These are phyloP conservation scores for Venturia carpophila DNA, from an alignment of 2,329 filamentous ascomycete genomes.

Conservation along the genomic window DNA sequence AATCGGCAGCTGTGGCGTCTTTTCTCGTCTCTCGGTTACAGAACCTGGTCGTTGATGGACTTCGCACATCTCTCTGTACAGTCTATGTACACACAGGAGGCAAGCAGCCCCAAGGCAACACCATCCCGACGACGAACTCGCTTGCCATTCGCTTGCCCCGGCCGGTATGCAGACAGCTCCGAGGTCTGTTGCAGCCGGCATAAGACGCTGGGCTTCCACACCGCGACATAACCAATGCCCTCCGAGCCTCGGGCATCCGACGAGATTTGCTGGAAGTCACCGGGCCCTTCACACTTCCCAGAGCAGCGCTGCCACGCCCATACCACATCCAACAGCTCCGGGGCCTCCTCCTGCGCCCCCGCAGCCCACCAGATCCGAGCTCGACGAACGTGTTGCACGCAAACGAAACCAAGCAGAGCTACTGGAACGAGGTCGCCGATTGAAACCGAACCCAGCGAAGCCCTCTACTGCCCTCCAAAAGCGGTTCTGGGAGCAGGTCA, in stretches of 20 bases:
- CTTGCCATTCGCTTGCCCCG: neutral
- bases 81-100: too few relatives aligned
- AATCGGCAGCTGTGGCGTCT: neutral
- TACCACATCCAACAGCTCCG: conserved; percentile 49
- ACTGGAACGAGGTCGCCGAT: conserved; percentile 39
- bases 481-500: conserved; percentile 83
- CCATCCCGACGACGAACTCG: neutral
- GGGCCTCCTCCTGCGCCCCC: conserved; percentile 54
- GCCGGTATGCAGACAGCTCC: neutral
- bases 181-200: neutral
- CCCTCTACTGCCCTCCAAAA: conserved; percentile 48
- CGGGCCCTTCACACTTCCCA: conserved; percentile 31
- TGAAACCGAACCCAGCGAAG: conserved; percentile 37
- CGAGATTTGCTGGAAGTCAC: neutral
- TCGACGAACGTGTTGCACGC: conserved; percentile 40
- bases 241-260: neutral
- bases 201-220: neutral
- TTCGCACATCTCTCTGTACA: neutral
- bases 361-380: conserved; percentile 40
- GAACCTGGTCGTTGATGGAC: neutral
- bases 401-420: conserved; percentile 45
- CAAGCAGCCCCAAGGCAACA: conserved; percentile 1
- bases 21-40: neutral
- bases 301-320: conserved; percentile 44
- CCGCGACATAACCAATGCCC: neutral